Base-by-base conservation (phyloP, 2,329 filamentous ascomycete species). In the Paracamarosporium sp. region DNA sequence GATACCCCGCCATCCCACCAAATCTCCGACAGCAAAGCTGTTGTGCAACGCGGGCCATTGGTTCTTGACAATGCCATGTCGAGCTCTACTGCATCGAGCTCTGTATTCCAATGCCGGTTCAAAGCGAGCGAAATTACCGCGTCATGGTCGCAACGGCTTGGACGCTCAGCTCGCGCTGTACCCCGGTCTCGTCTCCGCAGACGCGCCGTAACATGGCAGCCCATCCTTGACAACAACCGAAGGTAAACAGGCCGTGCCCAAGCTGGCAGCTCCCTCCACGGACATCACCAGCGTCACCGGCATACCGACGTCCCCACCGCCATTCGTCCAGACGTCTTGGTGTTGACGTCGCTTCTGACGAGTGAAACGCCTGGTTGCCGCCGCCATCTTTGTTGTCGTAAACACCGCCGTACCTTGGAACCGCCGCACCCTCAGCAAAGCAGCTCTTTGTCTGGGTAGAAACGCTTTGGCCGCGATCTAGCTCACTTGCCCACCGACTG, bases 161-260 rank as follows among this genome's bases (percentile, higher is more conserved):
- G 45, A 36, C 36, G 20, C 4, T 31, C 44, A 47, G 44, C 44
- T 50, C 45, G 40, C 25, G 27, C 24, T 33, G 17, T n/a, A 15
- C 35, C 35, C 8, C 35, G 20, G 17, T 8, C 36, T 40, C 17
- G 36, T 54, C 17, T 27, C 25, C 28, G 22, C 27, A 47, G 53
- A 53, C 57, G 54, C 60, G 56, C 51, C 45, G 47, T 50, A 50
- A 60, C 55, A 61, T 62, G 54, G 58, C 61, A 58, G 53, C 59
- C 53, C 57, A 63, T 62, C 60, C 61, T 64, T 65, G 59, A 66
- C 65, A 65, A 64, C 61, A 61, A 66, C 63, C 51, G 56, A 51
- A 38, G 50, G 61, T 64, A 66, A 68, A 66, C 63, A 68, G 58
- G 55, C 63, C 59, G 61, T 62, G 60, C 58, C 55, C 54, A 59